These are phyloP conservation scores for Carex pumila DNA, from an alignment of 176 grass and related monocot genomes.

Conservation along the genomic window DNA sequence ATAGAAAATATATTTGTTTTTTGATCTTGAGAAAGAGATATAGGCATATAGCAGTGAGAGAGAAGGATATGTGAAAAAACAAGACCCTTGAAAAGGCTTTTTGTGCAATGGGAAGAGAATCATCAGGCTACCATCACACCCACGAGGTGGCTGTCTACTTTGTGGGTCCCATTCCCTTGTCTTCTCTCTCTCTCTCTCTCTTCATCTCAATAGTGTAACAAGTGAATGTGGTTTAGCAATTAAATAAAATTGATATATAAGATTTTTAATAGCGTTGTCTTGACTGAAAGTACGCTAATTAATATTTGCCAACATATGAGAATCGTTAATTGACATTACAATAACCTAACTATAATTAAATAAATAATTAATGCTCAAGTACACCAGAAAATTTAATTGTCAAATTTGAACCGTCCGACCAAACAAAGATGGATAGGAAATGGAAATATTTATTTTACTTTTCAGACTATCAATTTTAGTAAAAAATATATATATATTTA, in stretches of 20 bases:
- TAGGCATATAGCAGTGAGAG: neutral
- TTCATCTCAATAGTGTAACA: neutral
- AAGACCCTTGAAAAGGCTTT: conserved; percentile 13
- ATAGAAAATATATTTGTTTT: conserved; percentile 12
- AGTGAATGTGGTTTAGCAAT: neutral
- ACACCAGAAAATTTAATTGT: too few relatives aligned
- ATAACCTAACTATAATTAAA: neutral
- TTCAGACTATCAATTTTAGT: too few relatives aligned
- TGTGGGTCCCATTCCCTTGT: neutral
- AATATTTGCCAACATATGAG: neutral
- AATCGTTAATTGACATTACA: neutral
- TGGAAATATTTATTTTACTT: too few relatives aligned
- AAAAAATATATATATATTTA: too few relatives aligned
- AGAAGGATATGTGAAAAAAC: neutral
- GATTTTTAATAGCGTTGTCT: neutral
- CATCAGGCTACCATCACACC: conserved; percentile 20
- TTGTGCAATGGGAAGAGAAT: conserved; percentile 20
- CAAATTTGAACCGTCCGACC: too few relatives aligned
- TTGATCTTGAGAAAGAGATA: neutral
- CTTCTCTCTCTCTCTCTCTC: neutral
- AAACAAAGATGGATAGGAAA: too few relatives aligned
- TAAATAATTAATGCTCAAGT: neutral
- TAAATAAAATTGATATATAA: neutral
- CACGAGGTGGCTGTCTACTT: conserved; percentile 24
- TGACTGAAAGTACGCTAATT: neutral